phyloP scores from a whole-genome alignment of 352 stramenopile species.

The Pythium utonaiense region DNA sequence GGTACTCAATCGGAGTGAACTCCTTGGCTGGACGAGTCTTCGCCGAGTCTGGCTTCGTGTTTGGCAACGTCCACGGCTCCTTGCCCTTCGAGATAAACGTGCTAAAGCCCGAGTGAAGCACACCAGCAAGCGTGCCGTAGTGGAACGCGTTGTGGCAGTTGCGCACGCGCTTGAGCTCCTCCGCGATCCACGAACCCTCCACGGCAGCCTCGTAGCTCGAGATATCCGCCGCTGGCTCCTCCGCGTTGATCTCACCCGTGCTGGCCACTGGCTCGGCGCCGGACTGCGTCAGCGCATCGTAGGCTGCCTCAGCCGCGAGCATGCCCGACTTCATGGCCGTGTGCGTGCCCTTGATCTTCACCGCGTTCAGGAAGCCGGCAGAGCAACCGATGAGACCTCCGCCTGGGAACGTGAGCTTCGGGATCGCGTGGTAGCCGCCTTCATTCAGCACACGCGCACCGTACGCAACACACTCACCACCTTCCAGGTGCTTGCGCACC shows the following conservation, averaged over 20 bases:
- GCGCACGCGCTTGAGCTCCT: conserved; percentile 96
- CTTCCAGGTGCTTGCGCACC: conserved; percentile 92
- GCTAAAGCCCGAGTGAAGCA: conserved; percentile 93
- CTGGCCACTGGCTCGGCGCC: conserved; percentile 57
- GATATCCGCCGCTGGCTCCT: conserved; percentile 60
- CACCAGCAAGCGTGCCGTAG: conserved; percentile 90
- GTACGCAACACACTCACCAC: conserved; percentile 97
- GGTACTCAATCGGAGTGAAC: conserved; percentile 93
- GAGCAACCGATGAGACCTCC: conserved; percentile 95
- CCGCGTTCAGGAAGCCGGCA: conserved; percentile 97
- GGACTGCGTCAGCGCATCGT: conserved; percentile 76
- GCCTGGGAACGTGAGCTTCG: conserved; percentile 98
- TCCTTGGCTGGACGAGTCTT: conserved; percentile 91
- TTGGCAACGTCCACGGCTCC: conserved; percentile 95
- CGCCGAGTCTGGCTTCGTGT: conserved; percentile 84
- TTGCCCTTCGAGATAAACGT: conserved; percentile 93
- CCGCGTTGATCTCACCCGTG: conserved; percentile 67
- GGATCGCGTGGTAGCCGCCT: conserved; percentile 96
- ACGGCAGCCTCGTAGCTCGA: conserved; percentile 87
- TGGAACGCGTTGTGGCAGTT: conserved; percentile 98
- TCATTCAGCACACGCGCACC: conserved; percentile 93
- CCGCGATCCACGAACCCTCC: conserved; percentile 93
- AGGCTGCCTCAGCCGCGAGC: conserved; percentile 95
- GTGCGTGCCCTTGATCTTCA: conserved; percentile 99
- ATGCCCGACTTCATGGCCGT: conserved; percentile 99